A percentile compares a stretch with the other conserved stretches of the same genome.
Evolutionary conservation across 2,329 filamentous ascomycete species (phyloP).

Genomic region (Dothiorella sarmentorum): DNA sequence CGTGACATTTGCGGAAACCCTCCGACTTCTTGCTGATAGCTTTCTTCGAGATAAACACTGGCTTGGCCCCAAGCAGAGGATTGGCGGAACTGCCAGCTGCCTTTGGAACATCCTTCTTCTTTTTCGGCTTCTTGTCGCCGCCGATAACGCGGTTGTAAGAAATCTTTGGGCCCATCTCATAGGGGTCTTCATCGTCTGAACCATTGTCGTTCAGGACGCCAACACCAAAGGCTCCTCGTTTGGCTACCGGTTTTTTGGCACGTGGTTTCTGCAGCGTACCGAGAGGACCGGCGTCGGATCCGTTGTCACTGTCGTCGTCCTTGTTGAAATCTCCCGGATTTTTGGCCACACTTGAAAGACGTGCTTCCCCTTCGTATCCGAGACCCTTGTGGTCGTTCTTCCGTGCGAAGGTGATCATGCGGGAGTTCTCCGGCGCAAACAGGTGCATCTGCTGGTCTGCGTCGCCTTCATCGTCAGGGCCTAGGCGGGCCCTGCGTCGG

Average conservation of each 20-base stretch:
- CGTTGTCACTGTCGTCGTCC: constrained; percentile 25
- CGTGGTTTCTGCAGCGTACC: constrained; percentile 36
- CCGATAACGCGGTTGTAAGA: constrained; percentile 81
- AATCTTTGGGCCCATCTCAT: constrained; percentile 86
- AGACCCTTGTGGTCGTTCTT: constrained; percentile 70
- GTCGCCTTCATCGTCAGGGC: constrained; percentile 45
- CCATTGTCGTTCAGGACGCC: constrained; percentile 89
- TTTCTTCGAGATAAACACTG: constrained; percentile 74
- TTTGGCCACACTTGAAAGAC: constrained; percentile 39
- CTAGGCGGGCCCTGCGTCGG: constrained; percentile 68
- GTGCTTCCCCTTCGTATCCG: constrained; percentile 61
- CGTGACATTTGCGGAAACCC: constrained; percentile 69
- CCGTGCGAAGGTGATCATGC: constrained; percentile 61
- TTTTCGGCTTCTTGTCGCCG: constrained; percentile 74
- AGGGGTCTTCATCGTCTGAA: constrained; percentile 92
- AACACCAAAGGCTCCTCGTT: constrained; percentile 76
- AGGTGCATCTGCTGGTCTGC: constrained; percentile 56
- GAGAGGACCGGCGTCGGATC: neutral
- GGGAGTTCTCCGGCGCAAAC: constrained; percentile 80
- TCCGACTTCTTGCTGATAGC: constrained; percentile 38
- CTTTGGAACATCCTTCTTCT: constrained; percentile 35
- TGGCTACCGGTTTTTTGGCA: constrained; percentile 43
- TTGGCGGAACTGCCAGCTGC: constrained; percentile 54
- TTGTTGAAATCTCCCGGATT: constrained; percentile 30
- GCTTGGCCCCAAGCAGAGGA: constrained; percentile 61